These are phyloP conservation scores for Euphorbia pulcherrima DNA, from an alignment of 345 rosid genomes.

Conservation along the genomic window DNA sequence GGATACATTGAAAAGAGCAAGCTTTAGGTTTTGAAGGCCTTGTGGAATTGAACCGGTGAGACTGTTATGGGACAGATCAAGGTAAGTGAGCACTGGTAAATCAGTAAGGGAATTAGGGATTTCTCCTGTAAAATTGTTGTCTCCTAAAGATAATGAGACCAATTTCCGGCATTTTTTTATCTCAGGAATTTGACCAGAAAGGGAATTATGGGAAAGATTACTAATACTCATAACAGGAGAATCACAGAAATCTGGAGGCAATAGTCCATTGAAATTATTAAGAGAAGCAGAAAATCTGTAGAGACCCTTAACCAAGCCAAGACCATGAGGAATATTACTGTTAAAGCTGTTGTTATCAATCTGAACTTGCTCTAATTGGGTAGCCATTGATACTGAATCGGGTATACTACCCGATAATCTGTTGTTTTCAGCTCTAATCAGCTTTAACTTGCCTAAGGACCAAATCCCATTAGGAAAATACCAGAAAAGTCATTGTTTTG, in stretches of 20 bases:
- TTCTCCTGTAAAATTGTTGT: constrained; percentile 55
- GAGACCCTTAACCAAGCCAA: constrained; percentile 70
- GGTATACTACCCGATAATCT: constrained; percentile 62
- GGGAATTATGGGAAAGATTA: constrained; percentile 66
- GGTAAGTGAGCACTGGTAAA: constrained; percentile 80
- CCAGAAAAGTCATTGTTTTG: constrained; percentile 80
- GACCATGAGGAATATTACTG: constrained; percentile 63
- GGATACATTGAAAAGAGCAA: constrained; percentile 88
- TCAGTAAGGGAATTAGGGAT: constrained; percentile 74
- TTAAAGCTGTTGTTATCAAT: constrained; percentile 75
- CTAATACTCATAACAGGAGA: constrained; percentile 88
- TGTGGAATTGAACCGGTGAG: constrained; percentile 75
- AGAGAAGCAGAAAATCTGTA: constrained; percentile 84
- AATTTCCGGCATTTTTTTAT: constrained; percentile 72
- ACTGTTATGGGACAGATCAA: constrained; percentile 79
- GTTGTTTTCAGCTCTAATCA: constrained; percentile 77
- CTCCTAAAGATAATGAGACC: constrained; percentile 76
- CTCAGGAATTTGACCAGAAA: constrained; percentile 77
- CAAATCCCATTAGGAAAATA: constrained; percentile 66
- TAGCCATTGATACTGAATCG: constrained; percentile 59
- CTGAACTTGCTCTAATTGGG: constrained; percentile 81
- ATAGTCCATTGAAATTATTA: constrained; percentile 56
- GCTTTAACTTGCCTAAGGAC: constrained; percentile 67
- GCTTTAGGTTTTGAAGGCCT: constrained; percentile 74
- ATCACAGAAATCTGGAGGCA: constrained; percentile 78